phyloP scores from a whole-genome alignment of 2,329 filamentous ascomycete genomes.

The Curvularia spicifera region DNA sequence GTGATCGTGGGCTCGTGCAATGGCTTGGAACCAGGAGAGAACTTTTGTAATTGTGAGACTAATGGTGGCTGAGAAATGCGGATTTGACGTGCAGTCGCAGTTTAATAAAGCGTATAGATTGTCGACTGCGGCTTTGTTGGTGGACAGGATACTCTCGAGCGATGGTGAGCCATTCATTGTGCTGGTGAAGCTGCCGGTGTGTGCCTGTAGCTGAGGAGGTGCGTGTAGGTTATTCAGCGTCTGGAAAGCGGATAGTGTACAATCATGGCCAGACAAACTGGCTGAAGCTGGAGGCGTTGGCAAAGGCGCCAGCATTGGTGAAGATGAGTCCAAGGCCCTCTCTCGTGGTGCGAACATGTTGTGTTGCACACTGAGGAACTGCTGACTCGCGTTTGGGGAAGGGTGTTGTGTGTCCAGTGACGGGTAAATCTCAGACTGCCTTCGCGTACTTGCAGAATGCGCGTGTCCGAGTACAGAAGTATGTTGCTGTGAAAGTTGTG shows the following conservation, averaged over 20 bases:
- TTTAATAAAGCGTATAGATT: conserved; percentile 42
- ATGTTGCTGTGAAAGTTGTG: conserved; percentile 29
- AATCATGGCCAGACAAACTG: conserved; percentile 40
- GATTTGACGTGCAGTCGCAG: conserved; percentile 46
- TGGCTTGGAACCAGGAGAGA: conserved; percentile 47
- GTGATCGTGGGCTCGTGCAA: conserved; percentile 36
- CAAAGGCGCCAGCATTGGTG: conserved; percentile 39
- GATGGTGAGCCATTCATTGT: conserved; percentile 36
- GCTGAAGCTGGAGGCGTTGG: conserved; percentile 36
- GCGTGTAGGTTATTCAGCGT: conserved; percentile 45
- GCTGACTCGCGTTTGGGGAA: conserved; percentile 33
- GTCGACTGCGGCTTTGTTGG: conserved; percentile 45
- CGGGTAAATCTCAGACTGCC: conserved; percentile 42
- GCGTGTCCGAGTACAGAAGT: conserved; percentile 33
- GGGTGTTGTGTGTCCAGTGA: conserved; percentile 35
- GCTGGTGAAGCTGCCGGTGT: conserved; percentile 36
- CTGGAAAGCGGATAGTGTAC: conserved; percentile 47
- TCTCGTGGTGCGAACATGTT: conserved; percentile 29
- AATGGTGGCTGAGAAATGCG: conserved; percentile 48
- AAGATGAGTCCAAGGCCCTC: conserved; percentile 34
- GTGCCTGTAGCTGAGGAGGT: conserved; percentile 35
- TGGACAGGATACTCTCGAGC: conserved; percentile 40
- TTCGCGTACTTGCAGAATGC: conserved; percentile 39
- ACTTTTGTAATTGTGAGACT: conserved; percentile 46
- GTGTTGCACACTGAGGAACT: conserved; percentile 35